phyloP scores from a whole-genome alignment of 2,329 filamentous ascomycete genomes.

The Paraphaeosphaeria sporulosa region DNA sequence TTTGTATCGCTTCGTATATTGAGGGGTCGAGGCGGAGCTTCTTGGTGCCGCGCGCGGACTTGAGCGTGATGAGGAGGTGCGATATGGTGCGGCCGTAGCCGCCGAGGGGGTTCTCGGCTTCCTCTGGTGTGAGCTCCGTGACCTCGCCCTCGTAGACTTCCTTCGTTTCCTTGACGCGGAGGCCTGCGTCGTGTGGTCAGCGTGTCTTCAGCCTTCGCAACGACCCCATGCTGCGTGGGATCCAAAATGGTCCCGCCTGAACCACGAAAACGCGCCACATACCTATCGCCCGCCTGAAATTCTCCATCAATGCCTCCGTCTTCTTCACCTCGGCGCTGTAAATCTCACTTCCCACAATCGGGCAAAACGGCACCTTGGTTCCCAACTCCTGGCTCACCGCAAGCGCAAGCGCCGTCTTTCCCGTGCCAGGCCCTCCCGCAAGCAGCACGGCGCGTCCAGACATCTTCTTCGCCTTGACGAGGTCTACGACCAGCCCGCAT shows the following conservation, averaged over 20 bases:
- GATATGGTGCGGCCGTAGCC: constrained; percentile 98
- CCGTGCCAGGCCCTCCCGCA: constrained; percentile 89
- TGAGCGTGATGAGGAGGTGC: constrained; percentile 90
- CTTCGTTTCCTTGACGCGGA: constrained; percentile 98
- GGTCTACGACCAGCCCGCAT: constrained; percentile 92
- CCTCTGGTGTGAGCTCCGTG: constrained; percentile 95
- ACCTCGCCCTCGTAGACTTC: constrained; percentile 99
- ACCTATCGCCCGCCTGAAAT: constrained; percentile 96
- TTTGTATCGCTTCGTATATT: constrained; percentile 99
- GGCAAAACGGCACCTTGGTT: constrained; percentile 97
- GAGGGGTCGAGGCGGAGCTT: constrained; percentile 95
- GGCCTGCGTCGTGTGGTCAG: constrained; percentile 52
- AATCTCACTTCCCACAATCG: constrained; percentile 96
- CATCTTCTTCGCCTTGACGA: constrained; percentile 98
- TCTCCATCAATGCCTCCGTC: constrained; percentile 99
- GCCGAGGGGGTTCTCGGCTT: constrained; percentile 95
- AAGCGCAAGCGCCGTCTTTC: constrained; percentile 94
- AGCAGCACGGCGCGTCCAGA: constrained; percentile 91
- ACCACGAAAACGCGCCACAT: constrained; percentile 25
- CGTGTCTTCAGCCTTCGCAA: not conserved
- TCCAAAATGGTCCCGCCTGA: not conserved
- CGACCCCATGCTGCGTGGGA: not conserved
- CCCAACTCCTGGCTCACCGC: constrained; percentile 97
- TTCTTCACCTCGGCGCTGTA: constrained; percentile 99
- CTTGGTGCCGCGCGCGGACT: constrained; percentile 96